A percentile compares a stretch with the other conserved stretches of the same genome.
These are phyloP conservation scores for Globisporangium nunn DNA, from an alignment of 352 stramenopile species.

Conservation along the genomic window DNA sequence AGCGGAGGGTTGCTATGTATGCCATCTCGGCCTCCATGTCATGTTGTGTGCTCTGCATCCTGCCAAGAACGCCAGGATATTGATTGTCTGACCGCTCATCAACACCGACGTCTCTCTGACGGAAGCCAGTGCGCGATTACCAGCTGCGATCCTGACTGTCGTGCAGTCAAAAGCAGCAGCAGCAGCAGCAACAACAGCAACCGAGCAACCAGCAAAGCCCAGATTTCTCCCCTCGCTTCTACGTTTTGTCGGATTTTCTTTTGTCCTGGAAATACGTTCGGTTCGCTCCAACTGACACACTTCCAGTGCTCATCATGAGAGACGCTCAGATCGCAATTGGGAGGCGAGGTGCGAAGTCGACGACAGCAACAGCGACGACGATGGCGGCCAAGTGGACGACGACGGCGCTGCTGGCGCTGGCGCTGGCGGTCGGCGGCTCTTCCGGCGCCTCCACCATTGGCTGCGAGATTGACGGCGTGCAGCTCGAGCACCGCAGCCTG, in stretches of 20 bases:
- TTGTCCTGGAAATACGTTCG: neutral
- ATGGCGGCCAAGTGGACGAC: neutral
- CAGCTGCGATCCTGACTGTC: no score
- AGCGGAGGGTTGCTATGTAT: neutral
- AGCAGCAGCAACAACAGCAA: no score
- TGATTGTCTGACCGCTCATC: no score
- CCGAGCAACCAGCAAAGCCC: no score
- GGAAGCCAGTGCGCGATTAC: neutral
- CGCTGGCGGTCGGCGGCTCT: neutral
- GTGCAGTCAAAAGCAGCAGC: no score
- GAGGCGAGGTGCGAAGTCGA: neutral
- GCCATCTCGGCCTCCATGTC: no score
- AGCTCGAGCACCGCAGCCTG: conserved; percentile 50
- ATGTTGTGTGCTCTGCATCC: neutral
- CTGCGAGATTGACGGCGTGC: conserved; percentile 52
- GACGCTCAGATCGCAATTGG: neutral
- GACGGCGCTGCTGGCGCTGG: neutral
- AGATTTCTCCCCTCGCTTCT: neutral
- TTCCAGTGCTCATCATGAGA: neutral
- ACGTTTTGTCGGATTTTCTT: neutral
- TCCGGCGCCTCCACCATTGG: conserved; percentile 15
- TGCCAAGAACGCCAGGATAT: neutral
- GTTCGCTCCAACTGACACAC: neutral
- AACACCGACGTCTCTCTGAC: no score
- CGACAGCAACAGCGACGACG: neutral